Evolutionary conservation across 2,329 filamentous ascomycete species (phyloP).

Genomic region (Furcasterigmium sp.): DNA sequence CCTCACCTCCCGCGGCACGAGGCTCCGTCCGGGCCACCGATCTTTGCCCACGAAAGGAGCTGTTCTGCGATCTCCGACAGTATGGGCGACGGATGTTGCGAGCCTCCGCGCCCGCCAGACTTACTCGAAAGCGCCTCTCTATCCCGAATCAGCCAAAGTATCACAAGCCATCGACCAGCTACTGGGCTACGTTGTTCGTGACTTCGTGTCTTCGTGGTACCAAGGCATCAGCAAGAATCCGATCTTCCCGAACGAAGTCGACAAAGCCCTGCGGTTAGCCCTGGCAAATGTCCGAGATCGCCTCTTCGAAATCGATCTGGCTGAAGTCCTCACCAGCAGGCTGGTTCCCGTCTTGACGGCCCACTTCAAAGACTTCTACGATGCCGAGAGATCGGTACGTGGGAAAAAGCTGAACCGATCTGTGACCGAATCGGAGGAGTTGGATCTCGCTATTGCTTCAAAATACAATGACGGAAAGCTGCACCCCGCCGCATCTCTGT

Average conservation of each 20-base stretch:
- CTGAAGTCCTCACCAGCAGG: slow-evolving; percentile 74
- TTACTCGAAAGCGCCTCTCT: slow-evolving; percentile 66
- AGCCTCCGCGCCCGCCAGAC: slow-evolving; percentile 59
- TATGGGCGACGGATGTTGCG: slow-evolving; percentile 68
- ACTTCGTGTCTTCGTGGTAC: slow-evolving; percentile 91
- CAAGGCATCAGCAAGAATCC: slow-evolving; percentile 74
- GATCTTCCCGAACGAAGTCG: slow-evolving; percentile 80
- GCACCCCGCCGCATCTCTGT: slow-evolving; percentile 78
- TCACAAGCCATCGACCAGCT: slow-evolving; percentile 77
- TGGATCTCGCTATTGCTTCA: slow-evolving; percentile 90
- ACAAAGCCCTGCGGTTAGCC: slow-evolving; percentile 70
- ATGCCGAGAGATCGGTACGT: slow-evolving; percentile 80
- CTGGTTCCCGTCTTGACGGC: slow-evolving; percentile 83
- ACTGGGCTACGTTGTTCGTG: slow-evolving; percentile 69
- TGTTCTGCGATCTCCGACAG: slow-evolving; percentile 55
- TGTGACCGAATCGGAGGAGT: slow-evolving; percentile 92
- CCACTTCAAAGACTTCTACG: slow-evolving; percentile 85
- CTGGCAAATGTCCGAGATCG: slow-evolving; percentile 67
- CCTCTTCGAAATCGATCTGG: slow-evolving; percentile 71
- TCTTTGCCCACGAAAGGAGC: slow-evolving; percentile 36
- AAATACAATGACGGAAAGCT: slow-evolving; percentile 88
- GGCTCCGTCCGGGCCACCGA: slow-evolving; percentile 32
- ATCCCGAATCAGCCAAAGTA: slow-evolving; percentile 69
- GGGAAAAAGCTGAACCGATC: slow-evolving; percentile 83
- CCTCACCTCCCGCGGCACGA: slow-evolving; percentile 52